Conservation (phyloP, 345 rosid species). For the Eutrema heterophyllum region DNA sequence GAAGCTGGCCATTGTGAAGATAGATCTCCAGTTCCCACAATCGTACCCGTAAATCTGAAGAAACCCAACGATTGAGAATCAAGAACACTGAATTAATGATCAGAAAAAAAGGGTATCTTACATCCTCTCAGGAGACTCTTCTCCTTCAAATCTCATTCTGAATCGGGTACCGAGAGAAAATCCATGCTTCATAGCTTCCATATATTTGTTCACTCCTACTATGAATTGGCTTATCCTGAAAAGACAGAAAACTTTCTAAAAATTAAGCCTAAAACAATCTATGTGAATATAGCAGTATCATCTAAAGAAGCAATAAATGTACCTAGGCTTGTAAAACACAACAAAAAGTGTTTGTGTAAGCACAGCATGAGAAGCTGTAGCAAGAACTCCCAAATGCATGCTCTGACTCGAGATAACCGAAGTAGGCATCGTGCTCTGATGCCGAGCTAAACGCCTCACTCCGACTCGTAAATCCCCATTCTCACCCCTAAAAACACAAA, state of each 20-base stretch:
- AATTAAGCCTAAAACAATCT: not conserved
- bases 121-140: constrained; percentile 77
- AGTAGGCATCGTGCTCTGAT: constrained; percentile 52
- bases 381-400: constrained; percentile 85
- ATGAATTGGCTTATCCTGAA: constrained; percentile 71
- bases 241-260: not conserved
- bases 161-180: constrained; percentile 63
- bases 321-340: constrained; percentile 85
- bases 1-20: constrained; percentile 66
- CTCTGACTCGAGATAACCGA: constrained; percentile 77
- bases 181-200: constrained; percentile 48
- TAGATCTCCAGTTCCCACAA: constrained; percentile 61
- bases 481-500: constrained; percentile 58
- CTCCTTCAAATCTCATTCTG: constrained; percentile 80
- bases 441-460: constrained; percentile 50
- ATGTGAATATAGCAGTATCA: not conserved
- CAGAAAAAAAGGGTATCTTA: constrained; percentile 5
- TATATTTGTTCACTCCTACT: constrained; percentile 57
- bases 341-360: constrained; percentile 47
- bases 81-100: not conserved
- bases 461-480: constrained; percentile 67
- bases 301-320: constrained; percentile 30
- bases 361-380: constrained; percentile 78
- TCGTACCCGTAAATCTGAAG: constrained; percentile 68
- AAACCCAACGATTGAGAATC: constrained; percentile 4